Conservation (phyloP, 164 flowering plant genomes). For the Nymphaea thermarum region DNA sequence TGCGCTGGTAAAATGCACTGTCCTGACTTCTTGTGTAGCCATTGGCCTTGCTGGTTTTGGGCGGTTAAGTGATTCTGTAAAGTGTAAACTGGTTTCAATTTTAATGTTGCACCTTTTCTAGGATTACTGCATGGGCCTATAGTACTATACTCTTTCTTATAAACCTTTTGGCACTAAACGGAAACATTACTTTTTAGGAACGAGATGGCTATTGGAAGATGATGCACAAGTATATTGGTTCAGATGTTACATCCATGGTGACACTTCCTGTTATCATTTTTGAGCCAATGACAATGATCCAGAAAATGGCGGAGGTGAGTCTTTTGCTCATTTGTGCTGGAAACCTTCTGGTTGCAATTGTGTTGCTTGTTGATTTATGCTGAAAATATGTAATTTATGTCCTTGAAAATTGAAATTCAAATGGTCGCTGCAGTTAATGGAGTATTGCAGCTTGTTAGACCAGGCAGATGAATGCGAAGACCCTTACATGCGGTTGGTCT, state of each 20-base stretch:
- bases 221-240: constrained; percentile 68
- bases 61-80: too few relatives aligned
- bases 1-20: too few relatives aligned
- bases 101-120: too few relatives aligned
- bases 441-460: constrained; percentile 56
- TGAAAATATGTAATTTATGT: background rate
- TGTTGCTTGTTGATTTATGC: background rate
- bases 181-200: constrained; percentile 22
- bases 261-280: constrained; percentile 70
- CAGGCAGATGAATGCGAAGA: constrained; percentile 65
- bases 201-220: constrained; percentile 67
- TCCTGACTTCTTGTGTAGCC: too few relatives aligned
- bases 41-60: too few relatives aligned
- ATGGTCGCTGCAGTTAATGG: constrained; percentile 45
- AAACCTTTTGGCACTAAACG: background rate
- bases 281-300: constrained; percentile 80
- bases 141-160: background rate
- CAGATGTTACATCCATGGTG: constrained; percentile 70
- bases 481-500: constrained; percentile 66
- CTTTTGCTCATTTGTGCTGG: background rate
- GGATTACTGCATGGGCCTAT: too few relatives aligned
- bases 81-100: too few relatives aligned
- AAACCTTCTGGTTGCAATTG: background rate
- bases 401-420: background rate
- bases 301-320: constrained; percentile 74